Evolutionary conservation across 768 basidiomycete species (phyloP), one percentile per base, ranked within the genome.

Genomic region (Tulasnella sp.): DNA sequence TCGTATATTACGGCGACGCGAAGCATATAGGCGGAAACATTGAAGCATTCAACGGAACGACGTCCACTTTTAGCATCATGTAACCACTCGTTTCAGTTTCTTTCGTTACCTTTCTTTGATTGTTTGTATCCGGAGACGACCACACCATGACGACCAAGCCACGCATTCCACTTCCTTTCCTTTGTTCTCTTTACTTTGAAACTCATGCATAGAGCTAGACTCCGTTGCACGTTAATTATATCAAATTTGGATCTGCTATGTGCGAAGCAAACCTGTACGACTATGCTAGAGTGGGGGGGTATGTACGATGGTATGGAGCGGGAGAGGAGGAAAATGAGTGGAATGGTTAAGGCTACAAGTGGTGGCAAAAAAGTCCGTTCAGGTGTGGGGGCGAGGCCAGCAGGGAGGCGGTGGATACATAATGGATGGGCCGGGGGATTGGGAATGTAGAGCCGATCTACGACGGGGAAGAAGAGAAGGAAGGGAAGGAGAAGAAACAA

Each of bases 1-100:
- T 94, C 39, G 84, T 83, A 72, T 94, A 94, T 83, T 90, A 88
- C 79, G 93, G 92, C 11, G 92, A 94, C 83, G 89, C 89, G n/a
- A 94, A 93, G 84, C 46, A 42, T 46, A 86, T 89, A 1, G 82
- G 91, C 69, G 84, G 90, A 72, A 84, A 86, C 39, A 90, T 93
- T 78, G 86, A 86, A 16, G 81, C 91, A 0, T 93, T 94, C 83
- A 87, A 86, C 35, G 90, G 90, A 26, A 84, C 84, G 23, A 92
- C 92, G 0, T 88, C 88, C 32, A 87, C 85, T 72, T 93, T 93
- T 83, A 90, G 87, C 3, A 83, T 93, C 26, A 46, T 39, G 37
- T 72, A 67, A 67, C 61, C 61, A 26, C 61, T 67, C 61, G 13
- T 67, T 32, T 32, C n/a, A 13, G 20, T 67, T 39, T 72, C 39